Percentiles rank a stretch among this genome's conserved stretches.
Conservation (phyloP, 257 asterid genomes). For the Coffea canephora region DNA sequence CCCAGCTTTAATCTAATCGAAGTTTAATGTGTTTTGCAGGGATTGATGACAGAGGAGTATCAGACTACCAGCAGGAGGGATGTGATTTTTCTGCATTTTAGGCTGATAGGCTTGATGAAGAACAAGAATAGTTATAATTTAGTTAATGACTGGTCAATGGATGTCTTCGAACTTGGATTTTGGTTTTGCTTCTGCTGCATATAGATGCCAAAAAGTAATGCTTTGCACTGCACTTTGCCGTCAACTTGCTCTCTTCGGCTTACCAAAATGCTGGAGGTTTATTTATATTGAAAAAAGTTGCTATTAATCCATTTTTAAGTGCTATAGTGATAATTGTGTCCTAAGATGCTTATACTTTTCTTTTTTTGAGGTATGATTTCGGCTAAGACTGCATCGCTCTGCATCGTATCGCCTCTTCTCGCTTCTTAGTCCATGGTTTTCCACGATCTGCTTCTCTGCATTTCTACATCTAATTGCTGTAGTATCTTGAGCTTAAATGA, state of each 20-base stretch:
- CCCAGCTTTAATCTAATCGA: not conserved
- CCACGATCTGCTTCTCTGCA: constrained; percentile 24
- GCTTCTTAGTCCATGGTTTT: constrained; percentile 21
- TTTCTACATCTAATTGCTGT: constrained; percentile 11
- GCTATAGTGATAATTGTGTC: constrained; percentile 6
- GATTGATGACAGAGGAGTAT: constrained; percentile 22
- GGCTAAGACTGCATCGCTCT: constrained; percentile 34
- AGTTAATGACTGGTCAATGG: constrained; percentile 17
- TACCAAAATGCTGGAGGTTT: constrained; percentile 21
- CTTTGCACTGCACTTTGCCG: constrained; percentile 17
- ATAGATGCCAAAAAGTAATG: constrained; percentile 14
- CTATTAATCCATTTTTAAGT: constrained; percentile 2
- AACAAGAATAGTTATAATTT: constrained; percentile 16
- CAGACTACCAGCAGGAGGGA: constrained; percentile 3
- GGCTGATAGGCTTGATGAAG: constrained; percentile 26
- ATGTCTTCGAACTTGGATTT: constrained; percentile 21
- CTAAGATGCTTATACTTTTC: constrained; percentile 20
- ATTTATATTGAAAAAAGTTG: constrained; percentile 13
- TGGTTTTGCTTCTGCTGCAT: constrained; percentile 21
- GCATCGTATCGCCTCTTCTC: constrained; percentile 9
- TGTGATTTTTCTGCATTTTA: constrained; percentile 16
- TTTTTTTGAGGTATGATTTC: constrained; percentile 36
- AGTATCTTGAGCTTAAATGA: constrained; percentile 13
- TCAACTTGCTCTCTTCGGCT: constrained; percentile 24
- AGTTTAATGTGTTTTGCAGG: constrained; percentile 20